phyloP scores from a whole-genome alignment of 2,329 filamentous ascomycete species.

The Venturia carpophila region DNA sequence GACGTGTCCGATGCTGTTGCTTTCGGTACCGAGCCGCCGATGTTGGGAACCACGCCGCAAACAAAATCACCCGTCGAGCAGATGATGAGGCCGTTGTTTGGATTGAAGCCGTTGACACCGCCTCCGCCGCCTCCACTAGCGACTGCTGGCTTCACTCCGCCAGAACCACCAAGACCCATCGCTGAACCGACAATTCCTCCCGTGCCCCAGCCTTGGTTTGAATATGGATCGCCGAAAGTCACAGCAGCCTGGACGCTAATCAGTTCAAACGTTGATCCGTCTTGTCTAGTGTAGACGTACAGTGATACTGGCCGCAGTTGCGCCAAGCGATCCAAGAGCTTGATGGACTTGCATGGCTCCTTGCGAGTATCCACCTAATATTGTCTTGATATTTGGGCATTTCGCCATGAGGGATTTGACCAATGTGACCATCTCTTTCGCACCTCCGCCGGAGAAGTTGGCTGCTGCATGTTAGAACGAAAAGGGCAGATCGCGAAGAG shows the following conservation, averaged over 20 bases:
- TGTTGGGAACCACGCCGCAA: conserved; percentile 9
- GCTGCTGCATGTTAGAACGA: background rate
- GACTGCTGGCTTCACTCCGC: background rate
- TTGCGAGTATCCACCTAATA: conserved; percentile 14
- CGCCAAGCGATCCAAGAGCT: background rate
- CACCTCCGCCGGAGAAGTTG: conserved; percentile 14
- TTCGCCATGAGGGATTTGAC: background rate
- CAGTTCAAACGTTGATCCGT: background rate
- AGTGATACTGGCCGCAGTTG: background rate
- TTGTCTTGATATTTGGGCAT: conserved; percentile 12
- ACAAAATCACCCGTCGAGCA: conserved; percentile 9
- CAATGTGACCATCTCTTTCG: conserved; percentile 11
- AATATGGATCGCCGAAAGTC: conserved; percentile 17
- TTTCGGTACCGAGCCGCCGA: background rate
- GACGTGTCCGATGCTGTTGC: background rate
- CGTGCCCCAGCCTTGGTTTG: conserved; percentile 7
- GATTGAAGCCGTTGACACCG: background rate
- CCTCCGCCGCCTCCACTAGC: background rate
- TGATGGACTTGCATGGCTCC: conserved; percentile 15
- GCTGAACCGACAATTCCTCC: background rate
- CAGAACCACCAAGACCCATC: background rate
- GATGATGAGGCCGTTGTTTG: conserved; percentile 7
- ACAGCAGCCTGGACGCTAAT: conserved; percentile 8
- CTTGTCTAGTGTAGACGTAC: background rate
- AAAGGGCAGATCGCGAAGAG: no score